A percentile compares a stretch with the other conserved stretches of the same genome.
These are phyloP conservation scores for Alternaria conjuncta DNA, from an alignment of 2,329 filamentous ascomycete species.

Conservation along the genomic window DNA sequence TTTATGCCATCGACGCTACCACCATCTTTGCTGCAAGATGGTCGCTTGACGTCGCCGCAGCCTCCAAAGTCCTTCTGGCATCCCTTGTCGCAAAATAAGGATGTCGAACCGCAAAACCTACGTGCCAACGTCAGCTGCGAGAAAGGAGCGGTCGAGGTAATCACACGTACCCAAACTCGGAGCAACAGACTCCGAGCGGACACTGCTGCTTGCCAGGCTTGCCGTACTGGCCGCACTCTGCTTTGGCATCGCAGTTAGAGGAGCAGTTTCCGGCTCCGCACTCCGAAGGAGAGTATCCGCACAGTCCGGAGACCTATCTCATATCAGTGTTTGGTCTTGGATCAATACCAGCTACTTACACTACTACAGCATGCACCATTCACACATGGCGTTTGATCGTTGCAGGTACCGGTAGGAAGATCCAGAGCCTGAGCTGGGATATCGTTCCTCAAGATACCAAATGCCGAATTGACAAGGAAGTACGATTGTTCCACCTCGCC, in stretches of 20 bases:
- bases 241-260: slow-evolving; percentile 12
- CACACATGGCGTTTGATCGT: neutral
- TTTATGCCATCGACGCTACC: neutral
- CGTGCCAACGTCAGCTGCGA: neutral
- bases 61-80: slow-evolving; percentile 6
- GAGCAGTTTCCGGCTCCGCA: slow-evolving; percentile 3
- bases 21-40: neutral
- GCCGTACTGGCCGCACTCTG: slow-evolving; percentile 9
- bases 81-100: neutral
- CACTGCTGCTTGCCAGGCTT: neutral
- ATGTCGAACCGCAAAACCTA: neutral
- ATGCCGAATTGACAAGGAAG: neutral
- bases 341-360: neutral
- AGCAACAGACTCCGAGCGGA: slow-evolving; percentile 13
- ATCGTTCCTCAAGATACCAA: neutral
- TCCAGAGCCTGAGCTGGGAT: neutral
- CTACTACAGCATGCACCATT: slow-evolving; percentile 6
- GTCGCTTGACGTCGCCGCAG: neutral
- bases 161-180: neutral
- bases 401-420: neutral
- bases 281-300: neutral
- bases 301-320: neutral
- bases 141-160: too few species aligned
- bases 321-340: neutral
- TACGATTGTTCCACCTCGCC: neutral